phyloP scores from a whole-genome alignment of 345 rosid genomes.

The Syzygium grande region DNA sequence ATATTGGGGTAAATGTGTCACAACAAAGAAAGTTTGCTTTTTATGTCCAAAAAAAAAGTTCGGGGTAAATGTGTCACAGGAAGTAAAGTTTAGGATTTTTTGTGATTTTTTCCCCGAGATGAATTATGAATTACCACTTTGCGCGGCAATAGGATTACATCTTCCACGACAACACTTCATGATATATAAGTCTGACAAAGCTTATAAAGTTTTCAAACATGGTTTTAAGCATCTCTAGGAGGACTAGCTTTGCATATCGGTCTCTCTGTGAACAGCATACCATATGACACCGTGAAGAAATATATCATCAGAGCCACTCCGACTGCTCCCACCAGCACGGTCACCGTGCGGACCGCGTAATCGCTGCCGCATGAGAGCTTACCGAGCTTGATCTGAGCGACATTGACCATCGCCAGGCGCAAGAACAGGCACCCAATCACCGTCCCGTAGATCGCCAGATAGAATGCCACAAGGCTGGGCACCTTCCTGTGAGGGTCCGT shows the following conservation, averaged over 20 bases:
- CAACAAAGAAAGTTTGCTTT: too few relatives aligned
- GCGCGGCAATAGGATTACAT: not conserved
- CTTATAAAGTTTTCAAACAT: not conserved
- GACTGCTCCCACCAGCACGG: not conserved
- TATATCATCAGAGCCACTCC: not conserved
- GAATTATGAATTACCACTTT: not conserved
- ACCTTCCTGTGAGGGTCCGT: not conserved
- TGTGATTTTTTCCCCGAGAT: too few relatives aligned
- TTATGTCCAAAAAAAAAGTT: too few relatives aligned
- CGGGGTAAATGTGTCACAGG: too few relatives aligned
- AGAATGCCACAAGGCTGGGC: not conserved
- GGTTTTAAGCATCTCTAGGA: not conserved
- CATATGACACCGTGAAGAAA: slow-evolving; percentile 3
- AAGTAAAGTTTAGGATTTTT: too few relatives aligned
- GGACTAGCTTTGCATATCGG: not conserved
- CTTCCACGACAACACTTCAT: not conserved
- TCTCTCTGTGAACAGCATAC: not conserved
- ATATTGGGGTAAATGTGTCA: too few relatives aligned
- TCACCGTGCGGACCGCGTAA: not conserved
- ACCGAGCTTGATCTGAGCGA: slow-evolving; percentile 8
- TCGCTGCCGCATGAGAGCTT: not conserved
- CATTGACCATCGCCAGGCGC: slow-evolving; percentile 6
- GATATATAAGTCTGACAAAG: not conserved
- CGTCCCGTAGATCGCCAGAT: slow-evolving; percentile 8
- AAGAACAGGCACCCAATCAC: not conserved